Base-by-base conservation (phyloP, 306 rosid genomes). In the Quercus engelmannii region DNA sequence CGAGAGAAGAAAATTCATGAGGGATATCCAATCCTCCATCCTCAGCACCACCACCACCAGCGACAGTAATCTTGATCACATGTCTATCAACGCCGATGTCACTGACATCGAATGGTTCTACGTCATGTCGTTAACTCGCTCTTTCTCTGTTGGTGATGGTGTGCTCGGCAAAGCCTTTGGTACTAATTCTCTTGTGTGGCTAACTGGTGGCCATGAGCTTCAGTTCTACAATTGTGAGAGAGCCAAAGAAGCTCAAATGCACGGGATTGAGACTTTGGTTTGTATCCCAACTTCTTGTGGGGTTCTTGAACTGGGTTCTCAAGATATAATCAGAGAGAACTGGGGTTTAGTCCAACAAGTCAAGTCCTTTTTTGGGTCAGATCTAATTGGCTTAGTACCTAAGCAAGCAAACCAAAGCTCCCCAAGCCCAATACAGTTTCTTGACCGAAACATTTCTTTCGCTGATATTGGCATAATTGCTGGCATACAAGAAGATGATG, bases 21-120 rank as follows among this genome's bases (percentile, higher is more conserved):
- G 78, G 67, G 54, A 30, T 3, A 68, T 83, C 35, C 86, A 75
- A 18, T 76, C 85, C 18, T 52, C 69, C 69, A 57, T 78, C 79
- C 43, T 26, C 63, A 73, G 72, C 69, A 65, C 17, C 54, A 41
- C 75, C 26, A 26, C 74, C 23, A 12, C 2, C 46, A 8, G 7
- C 46, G 81, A 72, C 49, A 54, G 61, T 54, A 49, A 51, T 79
- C 67, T 58, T 38, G 58, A 38, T 55, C 51, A 30, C 79, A 68
- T 77, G 61, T 13, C 61, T 67, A 20, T 55, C 28, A 64, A 73
- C 64, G 82, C 26, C 51, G 88, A 80, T 23, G 83, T 80, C 38
- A 74, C 74, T 0, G 94, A 92, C 58, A 88, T 86, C 0, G 98
- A 92, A 76, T 95, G 95, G 99, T 95, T 95, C 93, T 95, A 92